Evolutionary conservation across 2,329 filamentous ascomycete genomes (phyloP), one percentile per base, ranked within the genome.

Genomic region (Ophiocordyceps robertsii): DNA sequence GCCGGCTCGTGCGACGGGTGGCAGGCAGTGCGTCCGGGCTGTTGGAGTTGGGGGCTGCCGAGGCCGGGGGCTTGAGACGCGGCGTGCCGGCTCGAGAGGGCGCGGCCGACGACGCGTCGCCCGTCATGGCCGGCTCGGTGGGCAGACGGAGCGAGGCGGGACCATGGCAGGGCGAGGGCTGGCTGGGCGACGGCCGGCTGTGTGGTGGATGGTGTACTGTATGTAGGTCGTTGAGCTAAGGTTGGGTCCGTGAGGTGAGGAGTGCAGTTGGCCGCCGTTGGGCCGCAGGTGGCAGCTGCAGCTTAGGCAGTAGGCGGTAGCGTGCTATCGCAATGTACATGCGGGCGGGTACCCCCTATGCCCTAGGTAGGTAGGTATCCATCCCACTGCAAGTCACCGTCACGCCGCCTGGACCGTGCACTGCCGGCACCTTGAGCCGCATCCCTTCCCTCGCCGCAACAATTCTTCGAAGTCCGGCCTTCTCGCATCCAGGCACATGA

Each of bases 1-100:
- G 52, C 43, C 63, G 64, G 29, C 61, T 50, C 27, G 58, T 39
- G 32, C 56, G 56, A 44, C 65, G 58, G 41, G 46, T 46, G 46
- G 48, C 43, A 52, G 51, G 45, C 52, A 53, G 7, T 46, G 45
- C 51, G 47, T 38, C n/a, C n/a, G n/a, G n/a, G n/a, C n/a, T n/a
- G n/a, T n/a, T n/a, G n/a, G n/a, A n/a, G n/a, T n/a, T 49, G 45
- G 56, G 41, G 17, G 27, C 14, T 3, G 36, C 44, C 38, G 37
- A 21, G 31, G 14, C 39, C 17, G 42, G 32, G 33, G 37, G 35
- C 29, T 41, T 48, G 38, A 31, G 35, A 36, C 44, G 49, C 27
- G 46, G 38, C 29, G 39, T 41, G 37, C 42, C n/a, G 39, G 41
- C 37, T 39, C 38, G 47, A 30, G 45, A 31, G 33, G 48, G 46